A percentile compares a stretch with the other conserved stretches of the same genome.
Conservation (phyloP, 31 red algal genomes). For the Porphyra umbilicalis region DNA sequence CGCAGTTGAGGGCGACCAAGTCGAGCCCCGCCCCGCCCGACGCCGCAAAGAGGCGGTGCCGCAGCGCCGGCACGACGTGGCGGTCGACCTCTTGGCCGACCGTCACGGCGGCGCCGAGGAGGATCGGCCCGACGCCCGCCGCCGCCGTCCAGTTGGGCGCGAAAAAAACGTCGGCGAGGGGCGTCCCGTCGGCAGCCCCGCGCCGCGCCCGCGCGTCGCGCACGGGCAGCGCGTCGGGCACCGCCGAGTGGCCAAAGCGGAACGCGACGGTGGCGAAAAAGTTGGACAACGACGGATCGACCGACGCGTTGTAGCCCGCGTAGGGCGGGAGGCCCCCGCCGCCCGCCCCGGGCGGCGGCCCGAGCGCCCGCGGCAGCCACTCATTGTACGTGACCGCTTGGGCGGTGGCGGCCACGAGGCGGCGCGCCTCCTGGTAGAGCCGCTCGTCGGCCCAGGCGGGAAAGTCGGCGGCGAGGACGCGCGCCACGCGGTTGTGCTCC, state of each 20-base stretch:
- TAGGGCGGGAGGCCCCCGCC: neutral
- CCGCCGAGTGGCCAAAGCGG: slow-evolving; percentile 24
- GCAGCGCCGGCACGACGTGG: slow-evolving; percentile 24
- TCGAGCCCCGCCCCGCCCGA: neutral
- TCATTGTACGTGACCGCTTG: slow-evolving; percentile 58
- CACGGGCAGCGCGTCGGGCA: slow-evolving; percentile 17
- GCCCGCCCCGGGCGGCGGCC: neutral
- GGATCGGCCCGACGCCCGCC: slow-evolving; percentile 15
- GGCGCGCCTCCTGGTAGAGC: slow-evolving; percentile 45
- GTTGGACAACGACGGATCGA: slow-evolving; percentile 36
- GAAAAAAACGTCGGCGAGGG: slow-evolving; percentile 36
- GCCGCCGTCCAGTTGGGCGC: neutral
- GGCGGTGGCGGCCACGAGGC: slow-evolving; percentile 42
- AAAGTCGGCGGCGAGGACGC: slow-evolving; percentile 15
- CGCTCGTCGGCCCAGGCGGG: slow-evolving; percentile 18
- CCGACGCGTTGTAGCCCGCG: slow-evolving; percentile 41
- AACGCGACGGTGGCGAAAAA: slow-evolving; percentile 29
- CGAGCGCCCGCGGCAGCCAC: slow-evolving; percentile 1
- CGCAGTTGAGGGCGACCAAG: neutral
- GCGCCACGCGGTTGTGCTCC: slow-evolving; percentile 51
- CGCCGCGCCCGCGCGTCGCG: slow-evolving; percentile 1
- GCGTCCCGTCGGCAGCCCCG: no score
- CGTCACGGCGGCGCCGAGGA: neutral
- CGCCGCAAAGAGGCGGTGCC: slow-evolving; percentile 35
- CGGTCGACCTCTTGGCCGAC: slow-evolving; percentile 58